Evolutionary conservation across 2,329 filamentous ascomycete genomes (phyloP).

Genomic region (Parastagonospora nodorum): DNA sequence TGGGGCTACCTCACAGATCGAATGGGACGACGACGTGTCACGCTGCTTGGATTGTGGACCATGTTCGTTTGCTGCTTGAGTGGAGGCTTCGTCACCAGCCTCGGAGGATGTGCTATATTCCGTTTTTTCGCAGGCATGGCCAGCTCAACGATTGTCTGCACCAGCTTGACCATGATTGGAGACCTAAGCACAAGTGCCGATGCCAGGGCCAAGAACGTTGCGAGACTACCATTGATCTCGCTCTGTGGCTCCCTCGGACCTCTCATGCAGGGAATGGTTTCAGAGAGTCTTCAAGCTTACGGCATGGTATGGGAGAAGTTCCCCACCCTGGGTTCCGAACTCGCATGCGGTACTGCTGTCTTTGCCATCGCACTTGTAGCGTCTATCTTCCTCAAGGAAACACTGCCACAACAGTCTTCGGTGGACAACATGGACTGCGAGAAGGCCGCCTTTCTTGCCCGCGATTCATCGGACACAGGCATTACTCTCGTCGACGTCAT

Average conservation of each 20-base stretch:
- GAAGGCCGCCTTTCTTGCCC: conserved; percentile 53
- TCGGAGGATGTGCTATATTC: conserved; percentile 50
- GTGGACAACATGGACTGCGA: conserved; percentile 49
- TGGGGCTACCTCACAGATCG: conserved; percentile 54
- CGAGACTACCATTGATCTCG: conserved; percentile 51
- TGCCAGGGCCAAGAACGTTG: conserved; percentile 49
- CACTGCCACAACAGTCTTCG: conserved; percentile 33
- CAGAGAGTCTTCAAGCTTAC: conserved; percentile 48
- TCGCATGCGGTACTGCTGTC: conserved; percentile 51
- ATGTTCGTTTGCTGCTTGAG: conserved; percentile 52
- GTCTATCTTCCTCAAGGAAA: conserved; percentile 49
- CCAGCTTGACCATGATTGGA: conserved; percentile 54
- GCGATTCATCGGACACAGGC: conserved; percentile 42
- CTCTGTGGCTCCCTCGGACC: conserved; percentile 54
- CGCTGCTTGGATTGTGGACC: conserved; percentile 50
- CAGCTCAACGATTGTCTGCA: conserved; percentile 52
- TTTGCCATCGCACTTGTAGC: conserved; percentile 49
- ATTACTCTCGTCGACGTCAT: conserved; percentile 42
- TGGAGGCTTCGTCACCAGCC: conserved; percentile 54
- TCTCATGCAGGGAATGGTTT: conserved; percentile 51
- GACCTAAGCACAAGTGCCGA: conserved; percentile 47
- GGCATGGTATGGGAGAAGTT: conserved; percentile 51
- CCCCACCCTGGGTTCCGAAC: conserved; percentile 51
- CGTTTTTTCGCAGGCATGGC: conserved; percentile 52
- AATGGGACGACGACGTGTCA: conserved; percentile 51